These are phyloP conservation scores for Magnaporthiopsis incrustans DNA, from an alignment of 2,329 filamentous ascomycete species.

Conservation along the genomic window DNA sequence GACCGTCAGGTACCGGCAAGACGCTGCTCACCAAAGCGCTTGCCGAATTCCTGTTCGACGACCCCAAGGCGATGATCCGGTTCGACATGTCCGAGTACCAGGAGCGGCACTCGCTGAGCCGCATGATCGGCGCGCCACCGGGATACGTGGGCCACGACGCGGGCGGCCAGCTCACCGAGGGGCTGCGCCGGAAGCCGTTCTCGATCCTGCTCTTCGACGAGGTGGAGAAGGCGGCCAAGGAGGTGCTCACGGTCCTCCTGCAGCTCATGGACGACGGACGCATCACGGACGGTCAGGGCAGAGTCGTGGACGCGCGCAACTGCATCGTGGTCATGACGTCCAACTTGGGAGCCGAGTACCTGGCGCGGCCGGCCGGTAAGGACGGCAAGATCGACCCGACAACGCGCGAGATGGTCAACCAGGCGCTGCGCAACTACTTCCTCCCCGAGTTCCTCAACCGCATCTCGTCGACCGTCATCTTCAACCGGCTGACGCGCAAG, in stretches of 20 bases:
- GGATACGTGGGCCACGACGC: constrained; percentile 96
- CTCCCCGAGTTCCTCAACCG: constrained; percentile 97
- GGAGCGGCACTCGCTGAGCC: constrained; percentile 86
- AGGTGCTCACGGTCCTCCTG: constrained; percentile 91
- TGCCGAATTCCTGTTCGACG: constrained; percentile 96
- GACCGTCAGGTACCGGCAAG: constrained; percentile 96
- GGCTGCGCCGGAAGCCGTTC: constrained; percentile 88
- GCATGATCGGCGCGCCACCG: constrained; percentile 96
- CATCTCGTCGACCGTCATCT: constrained; percentile 93
- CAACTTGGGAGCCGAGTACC: constrained; percentile 89
- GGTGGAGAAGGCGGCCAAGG: constrained; percentile 97
- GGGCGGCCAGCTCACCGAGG: constrained; percentile 91
- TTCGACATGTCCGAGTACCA: constrained; percentile 99
- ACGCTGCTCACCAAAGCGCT: constrained; percentile 94
- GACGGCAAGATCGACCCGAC: constrained; percentile 81
- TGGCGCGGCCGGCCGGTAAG: constrained; percentile 67
- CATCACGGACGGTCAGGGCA: constrained; percentile 95
- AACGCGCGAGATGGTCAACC: constrained; percentile 85
- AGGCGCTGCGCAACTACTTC: constrained; percentile 88
- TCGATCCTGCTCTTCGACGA: constrained; percentile 97
- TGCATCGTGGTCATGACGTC: constrained; percentile 99
- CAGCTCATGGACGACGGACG: constrained; percentile 99
- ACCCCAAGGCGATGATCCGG: constrained; percentile 93
- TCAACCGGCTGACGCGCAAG: constrained; percentile 83
- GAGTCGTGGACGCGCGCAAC: constrained; percentile 90